A percentile compares a stretch with the other conserved stretches of the same genome.
phyloP scores from a whole-genome alignment of 2,329 filamentous ascomycete species.

The Scleromitrula shiraiana region DNA sequence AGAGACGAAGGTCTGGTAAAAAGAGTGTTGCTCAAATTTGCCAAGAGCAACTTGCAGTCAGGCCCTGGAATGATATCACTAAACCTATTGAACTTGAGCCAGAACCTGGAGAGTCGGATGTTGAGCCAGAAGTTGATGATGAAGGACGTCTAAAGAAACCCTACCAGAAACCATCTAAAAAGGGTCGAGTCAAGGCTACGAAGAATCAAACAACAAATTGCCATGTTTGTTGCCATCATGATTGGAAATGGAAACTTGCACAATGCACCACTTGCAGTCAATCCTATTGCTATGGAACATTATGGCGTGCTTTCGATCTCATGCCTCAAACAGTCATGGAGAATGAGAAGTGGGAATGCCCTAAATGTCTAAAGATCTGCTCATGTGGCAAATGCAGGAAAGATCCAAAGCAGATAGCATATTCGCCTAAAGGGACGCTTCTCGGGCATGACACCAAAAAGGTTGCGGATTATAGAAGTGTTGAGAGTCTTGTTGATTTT shows the following conservation, averaged over 20 bases:
- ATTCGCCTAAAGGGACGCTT: slow-evolving; percentile 78
- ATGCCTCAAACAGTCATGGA: slow-evolving; percentile 79
- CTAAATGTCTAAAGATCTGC: slow-evolving; percentile 77
- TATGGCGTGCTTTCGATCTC: slow-evolving; percentile 86
- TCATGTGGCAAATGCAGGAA: slow-evolving; percentile 71
- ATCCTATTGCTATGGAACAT: slow-evolving; percentile 84
- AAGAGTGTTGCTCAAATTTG: slow-evolving; percentile 89
- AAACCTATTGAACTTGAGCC: slow-evolving; percentile 19
- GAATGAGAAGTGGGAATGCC: slow-evolving; percentile 77
- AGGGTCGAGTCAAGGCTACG: slow-evolving; percentile 36
- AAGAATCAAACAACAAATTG: slow-evolving; percentile 50
- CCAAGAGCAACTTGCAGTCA: slow-evolving; percentile 71
- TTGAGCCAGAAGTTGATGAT: slow-evolving; percentile 53
- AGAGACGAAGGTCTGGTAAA: slow-evolving; percentile 56
- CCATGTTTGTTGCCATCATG: slow-evolving; percentile 75
- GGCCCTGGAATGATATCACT: slow-evolving; percentile 77
- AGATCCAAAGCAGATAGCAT: slow-evolving; percentile 63
- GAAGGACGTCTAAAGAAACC: slow-evolving; percentile 49
- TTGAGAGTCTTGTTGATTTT: slow-evolving; percentile 88
- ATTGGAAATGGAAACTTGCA: slow-evolving; percentile 78
- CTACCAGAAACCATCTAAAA: slow-evolving; percentile 35
- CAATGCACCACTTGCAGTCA: slow-evolving; percentile 69
- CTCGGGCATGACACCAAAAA: slow-evolving; percentile 87
- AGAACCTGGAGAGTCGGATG: slow-evolving; percentile 37
- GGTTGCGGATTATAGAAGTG: slow-evolving; percentile 82